Evolutionary conservation across 2,329 filamentous ascomycete species (phyloP), one percentile per base, ranked within the genome.

Genomic region (Ophiostoma perfectum): DNA sequence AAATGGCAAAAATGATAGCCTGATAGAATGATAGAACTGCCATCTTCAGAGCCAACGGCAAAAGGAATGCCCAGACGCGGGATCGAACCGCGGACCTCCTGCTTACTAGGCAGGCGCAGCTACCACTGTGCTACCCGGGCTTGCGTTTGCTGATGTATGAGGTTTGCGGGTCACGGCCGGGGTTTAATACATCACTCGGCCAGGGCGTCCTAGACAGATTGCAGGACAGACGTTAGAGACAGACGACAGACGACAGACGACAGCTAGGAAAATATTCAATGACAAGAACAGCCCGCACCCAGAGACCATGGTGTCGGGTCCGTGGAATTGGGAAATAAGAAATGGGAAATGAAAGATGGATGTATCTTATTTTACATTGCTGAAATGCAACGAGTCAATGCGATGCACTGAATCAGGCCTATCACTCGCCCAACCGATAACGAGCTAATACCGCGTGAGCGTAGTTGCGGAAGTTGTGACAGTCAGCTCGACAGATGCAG

Each of bases 81-180:
- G 60, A 63, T 41, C 60, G 38, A 63, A 63, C 60, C 38, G 58
- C 58, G 60, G 60, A 41, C 60, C 60, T 63, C 60, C 60, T 63
- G 60, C 60, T 63, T 62, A 62, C 58, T 60, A 60, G 55, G 55
- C 55, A 60, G 55, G 55, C 55, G 55, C 55, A 60, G 55, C 55
- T 62, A 62, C 58, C 58, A 63, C 60, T 41, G 60, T 63, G 60
- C 60, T 63, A 63, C 39, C 58, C 55, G 55, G 58, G 36, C 58
- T n/a, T 8, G 38, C 18, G 14, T 41, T 14, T 36, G 18, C 18
- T 60, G 14, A 3, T 9, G 55, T 38, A 16, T 36, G 18, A 8
- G n/a, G 11, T 41, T n/a, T 39, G 16, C 49, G 45, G 45, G 45
- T 47, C 45, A 14, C 11, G 12, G 5, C 45, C 5, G 12, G 12